Conservation (phyloP, 176 grass and related monocot species). For the Rhynchospora tenuis region DNA sequence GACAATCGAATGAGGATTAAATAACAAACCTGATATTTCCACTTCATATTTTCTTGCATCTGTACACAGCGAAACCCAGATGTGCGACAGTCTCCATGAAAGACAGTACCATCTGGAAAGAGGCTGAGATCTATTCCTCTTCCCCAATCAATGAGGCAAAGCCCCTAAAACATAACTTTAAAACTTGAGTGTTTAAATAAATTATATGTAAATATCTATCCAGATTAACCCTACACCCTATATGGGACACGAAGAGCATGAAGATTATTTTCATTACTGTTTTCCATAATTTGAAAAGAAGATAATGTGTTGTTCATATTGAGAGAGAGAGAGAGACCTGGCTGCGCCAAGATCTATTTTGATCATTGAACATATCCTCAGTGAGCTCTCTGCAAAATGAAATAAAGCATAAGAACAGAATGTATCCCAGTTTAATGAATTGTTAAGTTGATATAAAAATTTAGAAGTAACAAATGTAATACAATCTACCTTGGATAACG, state of each 20-base stretch:
- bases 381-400: constrained; percentile 45
- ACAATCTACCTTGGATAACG: constrained; percentile 65
- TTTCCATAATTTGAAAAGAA: not conserved
- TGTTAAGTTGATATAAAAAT: not conserved
- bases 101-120: constrained; percentile 45
- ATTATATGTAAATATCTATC: not conserved
- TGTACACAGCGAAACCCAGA: constrained; percentile 80
- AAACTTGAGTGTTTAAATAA: not conserved
- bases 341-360: constrained; percentile 47
- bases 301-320: not conserved
- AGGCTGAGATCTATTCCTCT: constrained; percentile 69
- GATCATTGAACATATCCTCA: constrained; percentile 54
- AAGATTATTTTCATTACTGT: not conserved
- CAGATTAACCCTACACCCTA: not conserved
- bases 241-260: not conserved
- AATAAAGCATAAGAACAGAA: constrained; percentile 19
- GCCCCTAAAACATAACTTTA: constrained; percentile 47
- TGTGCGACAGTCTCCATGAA: constrained; percentile 55
- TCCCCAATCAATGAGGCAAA: constrained; percentile 94
- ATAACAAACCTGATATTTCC: constrained; percentile 61
- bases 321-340: constrained; percentile 38
- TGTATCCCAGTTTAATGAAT: not conserved
- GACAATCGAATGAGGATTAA: not conserved
- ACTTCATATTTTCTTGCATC: constrained; percentile 69
- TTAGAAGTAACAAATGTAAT: not conserved